These are phyloP conservation scores for Cladosporium sp. DNA, from an alignment of 2,329 filamentous ascomycete genomes.

Conservation along the genomic window DNA sequence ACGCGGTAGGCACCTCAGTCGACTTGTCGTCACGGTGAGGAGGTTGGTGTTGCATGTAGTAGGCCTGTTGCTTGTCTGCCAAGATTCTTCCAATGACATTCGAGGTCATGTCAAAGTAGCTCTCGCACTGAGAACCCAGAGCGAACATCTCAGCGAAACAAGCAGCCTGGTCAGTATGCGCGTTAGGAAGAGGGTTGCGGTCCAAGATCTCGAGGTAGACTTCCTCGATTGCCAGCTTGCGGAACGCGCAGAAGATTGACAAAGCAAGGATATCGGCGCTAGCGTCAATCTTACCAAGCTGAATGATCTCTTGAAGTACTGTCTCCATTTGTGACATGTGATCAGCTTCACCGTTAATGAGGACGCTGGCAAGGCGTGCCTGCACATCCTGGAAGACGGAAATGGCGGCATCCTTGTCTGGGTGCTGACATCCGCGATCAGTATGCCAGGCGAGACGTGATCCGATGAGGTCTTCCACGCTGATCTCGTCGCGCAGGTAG, in stretches of 20 bases:
- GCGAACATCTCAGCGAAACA: slow-evolving; percentile 62
- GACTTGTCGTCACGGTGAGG: slow-evolving; percentile 16
- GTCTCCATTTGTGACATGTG: slow-evolving; percentile 14
- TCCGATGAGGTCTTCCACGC: slow-evolving; percentile 34
- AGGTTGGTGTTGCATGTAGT: slow-evolving; percentile 20
- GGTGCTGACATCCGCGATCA: slow-evolving; percentile 36
- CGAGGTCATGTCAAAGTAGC: slow-evolving; percentile 54
- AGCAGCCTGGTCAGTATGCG: slow-evolving; percentile 59
- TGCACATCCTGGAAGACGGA: slow-evolving; percentile 37
- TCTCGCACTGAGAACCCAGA: slow-evolving; percentile 59
- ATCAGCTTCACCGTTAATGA: slow-evolving; percentile 14
- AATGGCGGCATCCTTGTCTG: slow-evolving; percentile 32
- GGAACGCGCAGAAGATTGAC: slow-evolving; percentile 54
- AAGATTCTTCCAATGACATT: slow-evolving; percentile 19
- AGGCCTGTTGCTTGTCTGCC: slow-evolving; percentile 17
- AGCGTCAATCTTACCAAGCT: slow-evolving; percentile 18
- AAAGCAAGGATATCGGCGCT: slow-evolving; percentile 52
- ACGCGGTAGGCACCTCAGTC: slow-evolving; percentile 19
- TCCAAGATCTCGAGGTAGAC: slow-evolving; percentile 61
- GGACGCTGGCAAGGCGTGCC: slow-evolving; percentile 13
- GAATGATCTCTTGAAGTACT: slow-evolving; percentile 11
- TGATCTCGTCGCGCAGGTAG: slow-evolving; percentile 39
- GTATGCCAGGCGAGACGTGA: slow-evolving; percentile 41
- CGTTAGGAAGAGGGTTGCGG: slow-evolving; percentile 57
- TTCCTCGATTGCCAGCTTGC: slow-evolving; percentile 56